phyloP scores from a whole-genome alignment of 2,329 filamentous ascomycete species.

The Diaporthe batatas region DNA sequence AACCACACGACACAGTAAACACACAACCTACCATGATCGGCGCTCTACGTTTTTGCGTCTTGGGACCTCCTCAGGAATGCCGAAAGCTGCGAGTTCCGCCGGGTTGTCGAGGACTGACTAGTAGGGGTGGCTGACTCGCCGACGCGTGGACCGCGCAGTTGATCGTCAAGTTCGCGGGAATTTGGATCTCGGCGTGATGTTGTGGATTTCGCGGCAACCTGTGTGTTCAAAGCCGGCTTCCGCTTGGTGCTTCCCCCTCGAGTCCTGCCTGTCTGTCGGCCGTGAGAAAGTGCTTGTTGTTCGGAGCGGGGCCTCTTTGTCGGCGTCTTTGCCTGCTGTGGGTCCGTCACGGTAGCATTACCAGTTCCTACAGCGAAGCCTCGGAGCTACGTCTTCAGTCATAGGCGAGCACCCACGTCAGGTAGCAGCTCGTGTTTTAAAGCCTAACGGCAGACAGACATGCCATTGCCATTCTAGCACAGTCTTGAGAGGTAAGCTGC shows the following conservation, averaged over 20 bases:
- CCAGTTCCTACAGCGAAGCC: not conserved
- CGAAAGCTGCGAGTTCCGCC: not conserved
- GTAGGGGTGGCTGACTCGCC: not conserved
- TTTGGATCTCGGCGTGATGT: not conserved
- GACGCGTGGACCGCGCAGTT: not conserved
- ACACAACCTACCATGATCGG: not conserved
- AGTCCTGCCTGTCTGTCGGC: not conserved
- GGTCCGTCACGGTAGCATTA: not conserved
- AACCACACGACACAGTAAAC: not conserved
- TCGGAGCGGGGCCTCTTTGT: not conserved
- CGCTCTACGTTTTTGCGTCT: not conserved
- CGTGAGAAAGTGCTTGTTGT: not conserved
- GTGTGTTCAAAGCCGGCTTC: not conserved
- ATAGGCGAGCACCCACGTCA: not conserved
- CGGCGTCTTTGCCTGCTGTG: not conserved
- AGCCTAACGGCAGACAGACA: not conserved
- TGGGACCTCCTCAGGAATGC: not conserved
- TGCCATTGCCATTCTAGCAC: not conserved
- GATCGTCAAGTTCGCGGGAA: not conserved
- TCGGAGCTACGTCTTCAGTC: not conserved
- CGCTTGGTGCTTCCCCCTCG: not conserved
- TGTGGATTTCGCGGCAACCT: not conserved
- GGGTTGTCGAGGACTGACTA: not conserved
- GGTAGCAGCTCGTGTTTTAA: slow-evolving; percentile 3
- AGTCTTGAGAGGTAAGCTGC: slow-evolving; percentile 2